A percentile compares a stretch with the other conserved stretches of the same genome.
Evolutionary conservation across 441 rosid genomes (phyloP).

Genomic region (Manihot esculenta): DNA sequence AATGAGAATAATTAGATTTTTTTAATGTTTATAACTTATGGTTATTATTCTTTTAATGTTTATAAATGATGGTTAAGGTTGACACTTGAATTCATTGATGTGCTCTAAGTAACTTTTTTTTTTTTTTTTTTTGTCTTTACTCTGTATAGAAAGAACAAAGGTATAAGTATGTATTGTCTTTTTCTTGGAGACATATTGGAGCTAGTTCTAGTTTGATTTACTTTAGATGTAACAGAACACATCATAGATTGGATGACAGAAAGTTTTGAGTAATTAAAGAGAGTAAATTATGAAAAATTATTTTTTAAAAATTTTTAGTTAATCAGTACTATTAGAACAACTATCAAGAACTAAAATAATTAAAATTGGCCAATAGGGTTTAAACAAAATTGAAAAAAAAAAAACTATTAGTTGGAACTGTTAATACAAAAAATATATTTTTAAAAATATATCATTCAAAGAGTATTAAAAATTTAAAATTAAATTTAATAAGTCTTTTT

Average conservation of each 20-base stretch:
- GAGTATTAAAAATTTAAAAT: no score
- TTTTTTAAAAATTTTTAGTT: no score
- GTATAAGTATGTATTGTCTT: not conserved
- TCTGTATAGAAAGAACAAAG: not conserved
- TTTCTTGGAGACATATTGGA: not conserved
- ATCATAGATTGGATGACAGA: not conserved
- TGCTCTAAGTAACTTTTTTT: not conserved
- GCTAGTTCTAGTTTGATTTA: not conserved
- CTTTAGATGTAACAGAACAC: not conserved
- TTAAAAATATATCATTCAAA: no score
- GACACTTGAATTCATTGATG: not conserved
- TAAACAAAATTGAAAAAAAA: no score
- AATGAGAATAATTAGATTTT: not conserved
- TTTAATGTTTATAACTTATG: no score
- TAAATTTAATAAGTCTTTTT: no score
- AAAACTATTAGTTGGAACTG: no score
- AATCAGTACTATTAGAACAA: no score
- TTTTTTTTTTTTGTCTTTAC: not conserved
- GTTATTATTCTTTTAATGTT: not conserved
- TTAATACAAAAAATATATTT: no score
- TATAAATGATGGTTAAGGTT: not conserved
- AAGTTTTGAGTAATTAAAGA: not conserved
- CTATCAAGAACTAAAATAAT: no score
- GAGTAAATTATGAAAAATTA: no score
- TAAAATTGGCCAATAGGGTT: no score